Evolutionary conservation across 768 basidiomycete genomes (phyloP).

Genomic region (Tulasnella sp.): DNA sequence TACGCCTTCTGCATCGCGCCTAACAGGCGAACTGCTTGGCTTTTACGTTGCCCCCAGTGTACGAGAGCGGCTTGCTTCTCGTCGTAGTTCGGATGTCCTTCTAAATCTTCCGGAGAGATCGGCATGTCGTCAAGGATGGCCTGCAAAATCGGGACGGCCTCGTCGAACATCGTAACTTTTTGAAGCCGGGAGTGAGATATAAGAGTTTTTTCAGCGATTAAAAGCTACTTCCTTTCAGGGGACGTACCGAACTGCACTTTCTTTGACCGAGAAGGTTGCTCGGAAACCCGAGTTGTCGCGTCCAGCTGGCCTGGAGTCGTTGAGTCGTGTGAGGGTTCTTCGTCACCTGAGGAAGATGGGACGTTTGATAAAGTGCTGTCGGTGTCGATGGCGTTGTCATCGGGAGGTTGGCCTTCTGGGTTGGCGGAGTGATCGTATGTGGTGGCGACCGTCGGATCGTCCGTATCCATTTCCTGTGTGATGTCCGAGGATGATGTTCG

Average conservation of each 20-base stretch:
- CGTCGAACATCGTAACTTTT: neutral
- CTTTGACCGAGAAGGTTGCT: neutral
- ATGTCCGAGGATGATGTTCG: too few species aligned
- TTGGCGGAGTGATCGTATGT: neutral
- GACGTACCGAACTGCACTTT: neutral
- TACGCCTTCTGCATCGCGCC: slow-evolving; percentile 17
- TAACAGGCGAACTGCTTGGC: neutral
- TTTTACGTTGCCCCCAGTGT: neutral
- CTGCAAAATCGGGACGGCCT: neutral
- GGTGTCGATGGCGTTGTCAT: neutral
- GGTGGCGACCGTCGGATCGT: neutral
- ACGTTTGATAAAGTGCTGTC: neutral
- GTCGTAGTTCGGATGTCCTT: neutral
- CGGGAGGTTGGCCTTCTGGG: neutral
- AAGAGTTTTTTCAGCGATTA: too few species aligned
- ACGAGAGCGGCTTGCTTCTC: neutral
- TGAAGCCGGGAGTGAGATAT: too few species aligned
- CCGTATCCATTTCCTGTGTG: neutral
- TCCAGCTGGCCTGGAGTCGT: neutral
- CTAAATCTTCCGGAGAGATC: neutral
- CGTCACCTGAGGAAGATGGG: neutral
- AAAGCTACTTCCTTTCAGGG: too few species aligned
- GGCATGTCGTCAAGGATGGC: neutral
- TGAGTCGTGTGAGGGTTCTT: neutral
- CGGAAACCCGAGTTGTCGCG: neutral